Percentiles rank a stretch among this genome's conserved stretches.
phyloP scores from a whole-genome alignment of 2,329 filamentous ascomycete species.

The Clonostachys sp. region DNA sequence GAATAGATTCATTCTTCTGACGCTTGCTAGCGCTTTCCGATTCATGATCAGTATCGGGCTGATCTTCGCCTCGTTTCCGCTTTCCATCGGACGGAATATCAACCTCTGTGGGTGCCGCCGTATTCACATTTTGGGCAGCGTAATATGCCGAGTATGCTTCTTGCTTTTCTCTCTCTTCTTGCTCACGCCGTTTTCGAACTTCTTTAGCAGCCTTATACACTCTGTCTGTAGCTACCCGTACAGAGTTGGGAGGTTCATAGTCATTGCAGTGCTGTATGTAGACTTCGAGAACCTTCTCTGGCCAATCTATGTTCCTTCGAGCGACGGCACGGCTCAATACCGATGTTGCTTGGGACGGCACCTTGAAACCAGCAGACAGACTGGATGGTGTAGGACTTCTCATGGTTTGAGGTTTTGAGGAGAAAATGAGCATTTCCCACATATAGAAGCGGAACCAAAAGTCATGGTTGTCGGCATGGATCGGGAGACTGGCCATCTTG shows the following conservation, averaged over 20 bases:
- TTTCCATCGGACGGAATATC: constrained; percentile 44
- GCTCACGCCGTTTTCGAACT: constrained; percentile 59
- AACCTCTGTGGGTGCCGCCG: constrained; percentile 14
- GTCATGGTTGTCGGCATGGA: constrained; percentile 73
- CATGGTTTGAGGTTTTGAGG: constrained; percentile 36
- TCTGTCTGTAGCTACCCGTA: constrained; percentile 70
- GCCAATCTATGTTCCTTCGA: constrained; percentile 65
- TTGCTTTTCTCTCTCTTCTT: constrained; percentile 58
- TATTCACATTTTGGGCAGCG: constrained; percentile 18
- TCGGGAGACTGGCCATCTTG: constrained; percentile 57
- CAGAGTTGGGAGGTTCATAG: constrained; percentile 73
- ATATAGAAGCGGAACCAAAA: constrained; percentile 93
- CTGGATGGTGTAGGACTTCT: constrained; percentile 47
- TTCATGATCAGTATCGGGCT: constrained; percentile 32
- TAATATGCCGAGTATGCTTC: constrained; percentile 42
- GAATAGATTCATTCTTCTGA: constrained; percentile 40
- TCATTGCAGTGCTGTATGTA: constrained; percentile 82
- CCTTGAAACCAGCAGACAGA: constrained; percentile 43
- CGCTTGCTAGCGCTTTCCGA: constrained; percentile 61
- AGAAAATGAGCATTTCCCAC: constrained; percentile 76
- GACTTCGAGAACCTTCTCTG: constrained; percentile 69
- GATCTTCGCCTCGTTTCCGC: constrained; percentile 65
- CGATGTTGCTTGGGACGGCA: constrained; percentile 69
- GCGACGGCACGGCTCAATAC: constrained; percentile 69
- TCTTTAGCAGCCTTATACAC: constrained; percentile 64